These are phyloP conservation scores for Starmerella cellae DNA, from an alignment of 805 yeast species.

Conservation along the genomic window DNA sequence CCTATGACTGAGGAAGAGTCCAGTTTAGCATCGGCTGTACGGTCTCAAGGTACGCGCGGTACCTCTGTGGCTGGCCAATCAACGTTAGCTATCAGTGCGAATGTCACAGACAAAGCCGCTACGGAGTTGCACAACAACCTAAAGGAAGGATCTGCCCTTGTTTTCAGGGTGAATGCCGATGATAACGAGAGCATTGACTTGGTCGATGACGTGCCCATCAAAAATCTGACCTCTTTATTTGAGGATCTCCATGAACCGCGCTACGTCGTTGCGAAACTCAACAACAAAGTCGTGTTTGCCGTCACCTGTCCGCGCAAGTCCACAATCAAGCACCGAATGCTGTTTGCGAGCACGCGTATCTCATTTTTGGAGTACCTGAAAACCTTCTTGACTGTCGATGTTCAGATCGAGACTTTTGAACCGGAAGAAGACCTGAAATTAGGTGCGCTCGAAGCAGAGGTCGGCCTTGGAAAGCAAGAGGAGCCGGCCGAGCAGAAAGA, in stretches of 20 bases:
- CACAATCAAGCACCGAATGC: conserved; percentile 79
- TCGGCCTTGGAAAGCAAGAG: neutral
- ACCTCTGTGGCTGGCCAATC: conserved; percentile 18
- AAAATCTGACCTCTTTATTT: conserved; percentile 27
- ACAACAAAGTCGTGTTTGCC: conserved; percentile 41
- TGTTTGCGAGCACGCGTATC: conserved; percentile 65
- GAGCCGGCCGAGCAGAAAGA: neutral
- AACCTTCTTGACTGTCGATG: conserved; percentile 2
- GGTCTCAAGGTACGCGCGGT: conserved; percentile 26
- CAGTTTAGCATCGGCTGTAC: conserved; percentile 33
- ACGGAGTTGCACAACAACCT: conserved; percentile 18
- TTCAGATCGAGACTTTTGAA: conserved; percentile 15
- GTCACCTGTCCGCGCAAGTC: conserved; percentile 87
- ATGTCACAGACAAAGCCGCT: conserved; percentile 17
- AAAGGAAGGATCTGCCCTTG: conserved; percentile 12
- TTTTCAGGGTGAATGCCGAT: conserved; percentile 38
- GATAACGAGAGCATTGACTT: conserved; percentile 37
- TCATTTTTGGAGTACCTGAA: conserved; percentile 24
- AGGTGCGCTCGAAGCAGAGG: conserved; percentile 3
- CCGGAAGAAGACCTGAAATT: conserved; percentile 12
- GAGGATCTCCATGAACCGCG: conserved; percentile 35
- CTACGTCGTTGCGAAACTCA: conserved; percentile 32
- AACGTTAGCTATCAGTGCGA: conserved; percentile 16
- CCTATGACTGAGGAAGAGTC: conserved; percentile 51
- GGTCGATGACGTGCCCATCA: conserved; percentile 22